Evolutionary conservation across 768 basidiomycete genomes (phyloP).

Genomic region (Suillus alpinus): DNA sequence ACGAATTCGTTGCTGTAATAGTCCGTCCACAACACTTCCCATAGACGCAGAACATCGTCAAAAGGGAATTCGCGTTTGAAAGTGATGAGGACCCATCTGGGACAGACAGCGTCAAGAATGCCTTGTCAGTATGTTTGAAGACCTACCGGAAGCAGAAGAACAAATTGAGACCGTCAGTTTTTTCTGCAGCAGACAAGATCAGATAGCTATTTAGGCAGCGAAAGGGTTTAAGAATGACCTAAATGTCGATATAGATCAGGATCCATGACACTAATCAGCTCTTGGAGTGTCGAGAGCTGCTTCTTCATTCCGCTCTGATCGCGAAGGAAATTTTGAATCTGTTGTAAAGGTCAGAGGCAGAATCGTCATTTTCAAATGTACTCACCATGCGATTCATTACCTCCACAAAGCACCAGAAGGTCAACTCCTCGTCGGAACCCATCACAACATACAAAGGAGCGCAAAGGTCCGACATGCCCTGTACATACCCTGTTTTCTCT

Average conservation of each 20-base stretch:
- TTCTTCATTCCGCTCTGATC: slow-evolving; percentile 99
- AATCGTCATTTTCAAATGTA: slow-evolving; percentile 10
- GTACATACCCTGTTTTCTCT: slow-evolving; percentile 77
- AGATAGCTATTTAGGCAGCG: not conserved
- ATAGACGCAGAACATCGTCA: slow-evolving; percentile 82
- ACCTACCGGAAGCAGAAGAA: slow-evolving; percentile 97
- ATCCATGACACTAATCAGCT: slow-evolving; percentile 91
- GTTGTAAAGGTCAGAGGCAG: slow-evolving; percentile 10
- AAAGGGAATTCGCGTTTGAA: slow-evolving; percentile 98
- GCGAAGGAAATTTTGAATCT: slow-evolving; percentile 94
- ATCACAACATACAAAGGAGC: slow-evolving; percentile 92
- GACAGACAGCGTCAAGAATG: not conserved
- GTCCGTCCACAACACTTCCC: slow-evolving; percentile 94
- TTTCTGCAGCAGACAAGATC: slow-evolving; percentile 50
- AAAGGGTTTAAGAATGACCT: slow-evolving; percentile 38
- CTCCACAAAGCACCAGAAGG: slow-evolving; percentile 95
- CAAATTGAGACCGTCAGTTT: slow-evolving; percentile 83
- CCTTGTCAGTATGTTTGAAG: not conserved
- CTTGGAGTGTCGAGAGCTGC: slow-evolving; percentile 84
- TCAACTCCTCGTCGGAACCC: slow-evolving; percentile 83
- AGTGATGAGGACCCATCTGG: slow-evolving; percentile 84
- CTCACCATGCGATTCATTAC: slow-evolving; percentile 94
- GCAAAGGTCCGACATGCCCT: slow-evolving; percentile 97
- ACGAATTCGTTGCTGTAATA: slow-evolving; percentile 86
- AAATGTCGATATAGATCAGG: slow-evolving; percentile 92